Evolutionary conservation across 2,329 filamentous ascomycete genomes (phyloP), one percentile per base, ranked within the genome.

Genomic region (Trichoderma koningii): DNA sequence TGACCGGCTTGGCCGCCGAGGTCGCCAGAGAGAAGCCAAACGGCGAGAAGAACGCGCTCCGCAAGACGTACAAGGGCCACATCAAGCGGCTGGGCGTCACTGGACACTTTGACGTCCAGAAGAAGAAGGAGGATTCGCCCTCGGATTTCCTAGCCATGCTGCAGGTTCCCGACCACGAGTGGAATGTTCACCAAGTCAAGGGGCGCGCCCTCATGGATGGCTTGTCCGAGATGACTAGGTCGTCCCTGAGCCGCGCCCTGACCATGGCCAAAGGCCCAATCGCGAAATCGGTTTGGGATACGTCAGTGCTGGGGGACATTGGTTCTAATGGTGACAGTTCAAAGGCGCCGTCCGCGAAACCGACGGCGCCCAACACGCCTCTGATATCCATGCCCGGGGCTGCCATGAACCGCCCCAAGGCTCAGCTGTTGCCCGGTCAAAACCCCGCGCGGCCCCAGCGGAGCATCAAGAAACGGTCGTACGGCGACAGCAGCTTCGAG

Each of bases 401-500:
- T 4, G 59, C 59, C 41, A 55, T 76, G 56, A 74, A 73, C 45
- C 75, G 80, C 28, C 70, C 77, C 62, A 82, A 81, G 73, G 73
- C 70, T 34, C 76, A 72, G 41, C 77, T 77, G 47, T 66, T 75
- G 23, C 71, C 76, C 30, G 76, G 74, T n/a, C 75, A 81, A 38
- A 82, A 85, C 63, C 76, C 78, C 12, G 75, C 79, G 45, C 82
- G 90, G 63, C 86, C 89, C 41, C 87, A 88, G 70, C 83, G 90
- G 55, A 80, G 82, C 63, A 83, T 85, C 67, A 91, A 90, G 79
- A 93, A 93, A 81, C 84, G 91, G 55, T 85, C 87, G 68, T 93
- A 93, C 73, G 87, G 88, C 45, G 90, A 93, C 68, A 85, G 82
- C 70, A 91, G 88, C 71, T 93, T 85, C 72, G 87, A 90, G 71